Conservation (phyloP, 2,329 filamentous ascomycete genomes). For the Berkeleyomyces basicola region DNA sequence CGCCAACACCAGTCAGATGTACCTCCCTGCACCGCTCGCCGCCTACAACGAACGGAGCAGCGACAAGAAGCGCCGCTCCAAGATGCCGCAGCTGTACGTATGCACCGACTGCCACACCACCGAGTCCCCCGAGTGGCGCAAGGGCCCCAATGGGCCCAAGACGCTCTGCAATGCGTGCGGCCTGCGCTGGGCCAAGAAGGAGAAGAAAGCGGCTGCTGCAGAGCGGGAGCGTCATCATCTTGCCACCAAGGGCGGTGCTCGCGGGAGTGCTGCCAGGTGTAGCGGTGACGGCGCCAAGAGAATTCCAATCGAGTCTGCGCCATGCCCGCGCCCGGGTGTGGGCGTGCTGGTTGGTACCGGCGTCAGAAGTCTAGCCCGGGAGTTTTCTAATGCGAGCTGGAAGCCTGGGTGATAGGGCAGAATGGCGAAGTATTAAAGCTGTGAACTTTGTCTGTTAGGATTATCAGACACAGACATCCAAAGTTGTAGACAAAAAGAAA, state of each 20-base stretch:
- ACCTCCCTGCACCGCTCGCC: not conserved
- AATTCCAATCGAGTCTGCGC: not conserved
- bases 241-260: too few relatives aligned
- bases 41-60: slow-evolving; percentile 33
- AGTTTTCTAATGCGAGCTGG: not conserved
- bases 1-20: not conserved
- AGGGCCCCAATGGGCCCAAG: slow-evolving; percentile 82
- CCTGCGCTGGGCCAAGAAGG: slow-evolving; percentile 58
- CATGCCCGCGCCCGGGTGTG: not conserved
- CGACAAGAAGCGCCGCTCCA: slow-evolving; percentile 75
- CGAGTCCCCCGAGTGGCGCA: slow-evolving; percentile 91
- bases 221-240: slow-evolving; percentile 13
- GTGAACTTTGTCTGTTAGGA: not conserved
- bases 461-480: not conserved
- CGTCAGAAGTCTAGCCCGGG: not conserved
- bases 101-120: slow-evolving; percentile 91
- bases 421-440: not conserved
- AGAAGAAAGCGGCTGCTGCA: slow-evolving; percentile 44
- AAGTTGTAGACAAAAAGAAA: not conserved
- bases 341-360: not conserved
- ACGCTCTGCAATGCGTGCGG: slow-evolving; percentile 94
- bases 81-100: slow-evolving; percentile 80
- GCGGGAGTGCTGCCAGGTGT: not conserved
- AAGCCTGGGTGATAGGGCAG: not conserved
- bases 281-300: not conserved